A percentile compares a stretch with the other conserved stretches of the same genome.
phyloP scores from a whole-genome alignment of 2,329 filamentous ascomycete species.

The Neofusicoccum laricinum region DNA sequence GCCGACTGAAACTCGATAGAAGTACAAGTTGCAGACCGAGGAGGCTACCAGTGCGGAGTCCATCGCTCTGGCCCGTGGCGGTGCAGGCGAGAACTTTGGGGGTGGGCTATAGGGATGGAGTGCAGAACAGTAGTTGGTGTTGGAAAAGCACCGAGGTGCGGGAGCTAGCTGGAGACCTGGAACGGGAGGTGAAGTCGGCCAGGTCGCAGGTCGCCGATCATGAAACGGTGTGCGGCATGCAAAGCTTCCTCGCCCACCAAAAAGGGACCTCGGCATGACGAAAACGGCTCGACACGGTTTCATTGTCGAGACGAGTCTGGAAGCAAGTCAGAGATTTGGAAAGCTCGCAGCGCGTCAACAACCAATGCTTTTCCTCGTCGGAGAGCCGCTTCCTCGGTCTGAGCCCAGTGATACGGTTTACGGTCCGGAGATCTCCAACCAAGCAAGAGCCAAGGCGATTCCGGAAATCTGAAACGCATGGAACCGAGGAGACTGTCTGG shows the following conservation, averaged over 20 bases:
- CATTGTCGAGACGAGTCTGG: not conserved
- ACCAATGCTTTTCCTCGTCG: not conserved
- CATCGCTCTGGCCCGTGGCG: not conserved
- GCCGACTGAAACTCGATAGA: not conserved
- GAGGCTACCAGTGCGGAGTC: not conserved
- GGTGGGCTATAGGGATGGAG: not conserved
- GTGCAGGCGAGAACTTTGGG: not conserved
- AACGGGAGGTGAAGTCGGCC: not conserved
- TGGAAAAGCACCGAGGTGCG: not conserved
- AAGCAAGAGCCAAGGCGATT: not conserved
- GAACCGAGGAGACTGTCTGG: not conserved
- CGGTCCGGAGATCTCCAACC: not conserved
- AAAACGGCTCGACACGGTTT: not conserved
- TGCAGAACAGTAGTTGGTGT: not conserved
- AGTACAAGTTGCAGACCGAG: not conserved
- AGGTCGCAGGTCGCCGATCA: not conserved
- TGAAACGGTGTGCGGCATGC: not conserved
- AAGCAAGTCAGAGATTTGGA: not conserved
- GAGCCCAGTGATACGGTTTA: not conserved
- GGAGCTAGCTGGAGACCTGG: not conserved
- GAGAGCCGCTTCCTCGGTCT: not conserved
- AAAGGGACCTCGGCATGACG: not conserved
- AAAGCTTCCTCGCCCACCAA: not conserved
- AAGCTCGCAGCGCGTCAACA: not conserved
- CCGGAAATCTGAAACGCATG: not conserved